These are phyloP conservation scores for Scleroderma citrinum DNA, from an alignment of 768 basidiomycete species.

Conservation along the genomic window DNA sequence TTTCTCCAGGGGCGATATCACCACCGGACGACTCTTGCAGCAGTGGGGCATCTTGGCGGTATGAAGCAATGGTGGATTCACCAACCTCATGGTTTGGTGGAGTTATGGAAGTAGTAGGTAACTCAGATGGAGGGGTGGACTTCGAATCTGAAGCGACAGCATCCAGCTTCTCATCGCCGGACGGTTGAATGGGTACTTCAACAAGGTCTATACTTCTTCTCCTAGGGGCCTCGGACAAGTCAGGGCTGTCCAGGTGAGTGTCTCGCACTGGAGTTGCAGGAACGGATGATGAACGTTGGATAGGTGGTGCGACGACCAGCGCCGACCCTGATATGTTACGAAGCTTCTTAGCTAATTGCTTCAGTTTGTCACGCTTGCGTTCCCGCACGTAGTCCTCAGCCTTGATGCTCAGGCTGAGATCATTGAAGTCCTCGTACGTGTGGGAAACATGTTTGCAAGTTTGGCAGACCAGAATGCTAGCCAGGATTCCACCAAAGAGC, in stretches of 20 bases:
- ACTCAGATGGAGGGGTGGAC: constrained; percentile 1
- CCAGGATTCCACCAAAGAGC: constrained; percentile 84
- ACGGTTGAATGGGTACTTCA: constrained; percentile 19
- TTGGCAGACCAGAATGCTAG: constrained; percentile 91
- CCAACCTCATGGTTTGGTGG: constrained; percentile 3
- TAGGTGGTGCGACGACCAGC: constrained; percentile 21
- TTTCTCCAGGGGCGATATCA: constrained; percentile 29
- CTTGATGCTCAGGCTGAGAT: constrained; percentile 86
- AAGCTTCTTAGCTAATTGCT: constrained; percentile 64
- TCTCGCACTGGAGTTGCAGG: constrained; percentile 37
- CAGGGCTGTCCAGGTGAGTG: constrained; percentile 27
- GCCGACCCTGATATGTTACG: constrained; percentile 34
- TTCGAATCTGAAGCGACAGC: constrained; percentile 3
- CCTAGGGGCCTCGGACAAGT: constrained; percentile 20
- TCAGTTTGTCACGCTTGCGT: constrained; percentile 73
- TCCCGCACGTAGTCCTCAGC: constrained; percentile 70
- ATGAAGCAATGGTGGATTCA: constrained; percentile 5
- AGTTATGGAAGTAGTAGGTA: constrained; percentile 7
- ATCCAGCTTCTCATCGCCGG: constrained; percentile 1
- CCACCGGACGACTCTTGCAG: constrained; percentile 1
- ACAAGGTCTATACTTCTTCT: constrained; percentile 28
- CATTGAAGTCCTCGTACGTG: constrained; percentile 90
- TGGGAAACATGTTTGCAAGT: constrained; percentile 91
- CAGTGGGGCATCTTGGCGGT: constrained; percentile 17
- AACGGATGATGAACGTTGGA: constrained; percentile 53